Percentiles rank a stretch among this genome's conserved stretches.
These are phyloP conservation scores for Herpotrichia juniperi DNA, from an alignment of 2,329 filamentous ascomycete species.

Conservation along the genomic window DNA sequence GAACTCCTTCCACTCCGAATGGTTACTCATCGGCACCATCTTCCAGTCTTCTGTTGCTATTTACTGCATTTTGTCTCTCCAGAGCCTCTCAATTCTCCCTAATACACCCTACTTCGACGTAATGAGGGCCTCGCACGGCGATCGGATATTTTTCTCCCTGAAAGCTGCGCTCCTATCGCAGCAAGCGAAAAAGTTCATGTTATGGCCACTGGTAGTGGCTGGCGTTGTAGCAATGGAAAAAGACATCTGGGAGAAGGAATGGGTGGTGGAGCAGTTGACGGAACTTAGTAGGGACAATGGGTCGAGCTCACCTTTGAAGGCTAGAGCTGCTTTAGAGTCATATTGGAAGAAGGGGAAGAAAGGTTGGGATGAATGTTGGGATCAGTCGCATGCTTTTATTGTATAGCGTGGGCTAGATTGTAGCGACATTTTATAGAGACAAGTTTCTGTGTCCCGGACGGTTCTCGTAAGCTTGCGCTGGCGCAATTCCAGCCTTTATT, in stretches of 20 bases:
- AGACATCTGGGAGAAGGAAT: conserved; percentile 18
- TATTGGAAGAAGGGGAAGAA: conserved; percentile 29
- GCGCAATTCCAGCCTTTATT: too few relatives aligned
- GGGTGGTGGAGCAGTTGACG: conserved; percentile 25
- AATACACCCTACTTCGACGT: neutral
- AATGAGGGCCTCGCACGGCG: neutral
- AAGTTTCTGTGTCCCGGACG: too few relatives aligned
- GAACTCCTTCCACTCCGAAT: conserved; percentile 3
- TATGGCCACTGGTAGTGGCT: conserved; percentile 33
- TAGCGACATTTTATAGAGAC: too few relatives aligned
- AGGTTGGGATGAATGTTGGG: conserved; percentile 39
- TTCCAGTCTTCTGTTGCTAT: conserved; percentile 31
- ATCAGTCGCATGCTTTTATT: too few relatives aligned
- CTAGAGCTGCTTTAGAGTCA: conserved; percentile 22
- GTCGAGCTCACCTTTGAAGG: conserved; percentile 28
- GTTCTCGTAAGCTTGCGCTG: too few relatives aligned
- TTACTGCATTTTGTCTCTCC: conserved; percentile 35
- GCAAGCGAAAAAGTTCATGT: conserved; percentile 13
- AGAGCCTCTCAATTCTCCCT: conserved; percentile 11
- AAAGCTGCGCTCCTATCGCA: neutral
- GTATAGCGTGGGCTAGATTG: too few relatives aligned
- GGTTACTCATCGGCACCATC: conserved; percentile 17
- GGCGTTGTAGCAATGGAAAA: conserved; percentile 32
- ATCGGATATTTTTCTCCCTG: neutral
- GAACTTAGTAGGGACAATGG: conserved; percentile 25